Evolutionary conservation across 2,329 filamentous ascomycete species (phyloP).

Genomic region (Diaporthe vaccinii): DNA sequence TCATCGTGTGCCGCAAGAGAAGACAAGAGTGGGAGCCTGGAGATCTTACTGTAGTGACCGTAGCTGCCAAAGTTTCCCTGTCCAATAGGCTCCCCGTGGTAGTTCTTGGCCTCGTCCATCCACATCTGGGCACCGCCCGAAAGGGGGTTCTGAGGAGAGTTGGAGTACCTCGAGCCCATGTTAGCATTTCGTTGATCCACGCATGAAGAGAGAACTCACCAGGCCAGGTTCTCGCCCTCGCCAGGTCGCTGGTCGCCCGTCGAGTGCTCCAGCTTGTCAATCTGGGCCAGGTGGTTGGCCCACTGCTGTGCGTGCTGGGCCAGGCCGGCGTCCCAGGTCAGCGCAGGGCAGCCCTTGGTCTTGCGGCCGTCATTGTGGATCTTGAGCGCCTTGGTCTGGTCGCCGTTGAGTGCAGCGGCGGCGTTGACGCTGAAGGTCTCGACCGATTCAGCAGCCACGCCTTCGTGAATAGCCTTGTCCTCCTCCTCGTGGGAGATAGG

Average conservation of each 20-base stretch:
- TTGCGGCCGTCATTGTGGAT: conserved; percentile 49
- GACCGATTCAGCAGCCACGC: not conserved
- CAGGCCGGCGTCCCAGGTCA: conserved; percentile 49
- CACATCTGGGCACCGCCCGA: conserved; percentile 49
- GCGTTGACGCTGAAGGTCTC: conserved; percentile 14
- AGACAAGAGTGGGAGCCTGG: too few relatives aligned
- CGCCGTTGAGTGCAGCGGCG: conserved; percentile 29
- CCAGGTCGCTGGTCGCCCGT: conserved; percentile 45
- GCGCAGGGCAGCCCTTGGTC: conserved; percentile 45
- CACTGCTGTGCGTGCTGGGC: conserved; percentile 47
- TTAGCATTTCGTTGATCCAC: not conserved
- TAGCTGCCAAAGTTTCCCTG: conserved; percentile 51
- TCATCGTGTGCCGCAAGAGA: not conserved
- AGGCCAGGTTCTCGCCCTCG: conserved; percentile 54
- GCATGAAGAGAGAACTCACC: conserved; percentile 10
- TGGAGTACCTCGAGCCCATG: conserved; percentile 37
- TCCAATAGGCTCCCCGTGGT: conserved; percentile 51
- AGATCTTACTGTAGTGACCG: conserved; percentile 51
- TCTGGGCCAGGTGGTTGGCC: conserved; percentile 48
- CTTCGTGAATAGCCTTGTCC: conserved; percentile 11
- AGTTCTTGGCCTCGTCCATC: conserved; percentile 51
- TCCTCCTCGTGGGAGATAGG: not conserved
- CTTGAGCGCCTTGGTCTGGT: conserved; percentile 47
- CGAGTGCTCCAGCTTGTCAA: conserved; percentile 49
- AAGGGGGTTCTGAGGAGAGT: conserved; percentile 42